Percentiles rank a stretch among this genome's conserved stretches.
Evolutionary conservation across 2,329 filamentous ascomycete species (phyloP).

Genomic region (Aureobasidium sp.): DNA sequence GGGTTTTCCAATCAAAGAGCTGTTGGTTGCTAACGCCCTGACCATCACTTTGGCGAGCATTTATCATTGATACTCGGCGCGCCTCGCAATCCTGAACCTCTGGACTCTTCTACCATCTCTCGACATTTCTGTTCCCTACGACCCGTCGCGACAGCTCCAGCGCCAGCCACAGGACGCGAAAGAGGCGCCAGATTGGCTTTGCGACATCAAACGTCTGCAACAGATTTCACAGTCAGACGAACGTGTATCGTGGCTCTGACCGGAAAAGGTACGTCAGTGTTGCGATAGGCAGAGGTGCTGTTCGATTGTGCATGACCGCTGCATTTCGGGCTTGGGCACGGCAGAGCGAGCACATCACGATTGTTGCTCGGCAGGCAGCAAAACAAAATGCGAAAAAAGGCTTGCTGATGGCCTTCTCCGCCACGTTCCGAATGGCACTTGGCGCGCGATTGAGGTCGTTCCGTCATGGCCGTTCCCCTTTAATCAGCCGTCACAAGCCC

Average conservation of each 20-base stretch:
- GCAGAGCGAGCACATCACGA: neutral
- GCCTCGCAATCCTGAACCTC: neutral
- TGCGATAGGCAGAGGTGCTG: neutral
- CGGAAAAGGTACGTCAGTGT: neutral
- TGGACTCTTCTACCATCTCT: neutral
- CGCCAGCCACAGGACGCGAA: constrained; percentile 3
- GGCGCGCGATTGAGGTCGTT: neutral
- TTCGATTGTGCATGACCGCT: constrained; percentile 1
- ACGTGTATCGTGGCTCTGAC: neutral
- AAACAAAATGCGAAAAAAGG: constrained; percentile 3
- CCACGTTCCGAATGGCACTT: neutral
- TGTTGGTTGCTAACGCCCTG: constrained; percentile 7
- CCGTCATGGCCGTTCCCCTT: constrained; percentile 8
- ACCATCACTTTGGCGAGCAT: constrained; percentile 6
- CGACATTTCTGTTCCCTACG: neutral
- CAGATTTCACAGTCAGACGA: neutral
- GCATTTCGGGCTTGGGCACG: neutral
- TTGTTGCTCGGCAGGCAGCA: neutral
- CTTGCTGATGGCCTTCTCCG: neutral
- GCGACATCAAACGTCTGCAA: constrained; percentile 2
- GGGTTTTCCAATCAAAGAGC: constrained; percentile 4
- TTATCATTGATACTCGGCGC: constrained; percentile 9
- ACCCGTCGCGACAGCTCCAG: neutral
- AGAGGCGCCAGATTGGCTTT: constrained; percentile 9
- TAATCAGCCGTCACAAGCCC: constrained; percentile 3